Evolutionary conservation across 2,329 filamentous ascomycete genomes (phyloP), one percentile per base, ranked within the genome.

Genomic region (Apiospora hydei): DNA sequence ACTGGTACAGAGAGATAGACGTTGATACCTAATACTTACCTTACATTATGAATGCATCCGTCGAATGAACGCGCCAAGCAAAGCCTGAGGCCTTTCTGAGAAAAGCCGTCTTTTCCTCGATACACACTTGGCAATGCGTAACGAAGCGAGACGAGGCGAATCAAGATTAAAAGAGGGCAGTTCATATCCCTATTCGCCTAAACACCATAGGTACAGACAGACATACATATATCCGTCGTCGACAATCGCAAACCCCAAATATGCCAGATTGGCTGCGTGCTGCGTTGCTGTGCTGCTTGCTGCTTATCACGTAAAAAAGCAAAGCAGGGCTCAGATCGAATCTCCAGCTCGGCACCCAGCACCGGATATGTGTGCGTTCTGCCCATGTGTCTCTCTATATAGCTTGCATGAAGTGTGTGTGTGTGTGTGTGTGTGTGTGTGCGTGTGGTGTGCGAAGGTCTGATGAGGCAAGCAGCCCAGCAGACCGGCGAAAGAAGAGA

Each of bases 311-410:
- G 21, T 5, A 21, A 21, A 61, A 30, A 57, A 30, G 16, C 26
- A 57, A 61, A 38, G 53, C 53, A 61, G 21, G 53, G 34, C 57
- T 38, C 34, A 64, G 53, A 61, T 61, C 53, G 53, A 41, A 64
- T 41, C 21, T 64, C 30, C 21, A 64, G 57, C 34, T 41, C 57
- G 18, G 57, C 57, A 41, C 30, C 21, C 57, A 10, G 57, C 57
- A 41, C 30, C 21, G 57, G 57, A 38, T 64, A 18, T 10, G 34
- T 41, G 53, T 30, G 53, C 34, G 30, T 64, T 57, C 34, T 38
- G 57, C 34, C 57, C 57, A 64, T 64, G 53, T 64, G 34, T 41
- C 30, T 64, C 57, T 64, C 34, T 64, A 64, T 64, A 64, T 64
- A 64, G 57, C 57, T 64, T 41, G 57, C 57, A 64, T 64, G 34